A percentile compares a stretch with the other conserved stretches of the same genome.
phyloP scores from a whole-genome alignment of 1,139 yeast species.

The Debaryomycetaceae sp. region DNA sequence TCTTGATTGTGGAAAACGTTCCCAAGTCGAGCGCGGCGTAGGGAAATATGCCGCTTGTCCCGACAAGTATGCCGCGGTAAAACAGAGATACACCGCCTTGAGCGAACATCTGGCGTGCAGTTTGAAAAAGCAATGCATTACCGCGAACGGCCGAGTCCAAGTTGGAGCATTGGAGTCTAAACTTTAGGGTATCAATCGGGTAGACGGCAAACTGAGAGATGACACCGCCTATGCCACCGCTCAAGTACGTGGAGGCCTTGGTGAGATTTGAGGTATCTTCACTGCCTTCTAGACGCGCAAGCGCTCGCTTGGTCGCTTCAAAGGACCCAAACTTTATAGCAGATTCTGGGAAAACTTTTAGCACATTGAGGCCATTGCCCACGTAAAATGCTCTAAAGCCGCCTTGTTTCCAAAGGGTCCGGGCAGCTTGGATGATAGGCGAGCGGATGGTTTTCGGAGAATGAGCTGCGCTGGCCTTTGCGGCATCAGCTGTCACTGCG shows the following conservation, averaged over 20 bases:
- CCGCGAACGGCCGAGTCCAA: conserved; percentile 52
- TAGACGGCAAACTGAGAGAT: conserved; percentile 85
- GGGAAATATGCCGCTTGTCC: conserved; percentile 90
- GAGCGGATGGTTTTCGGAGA: conserved; percentile 39
- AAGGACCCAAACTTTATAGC: conserved; percentile 97
- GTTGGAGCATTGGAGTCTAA: conserved; percentile 70
- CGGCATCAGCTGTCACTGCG: conserved; percentile 1
- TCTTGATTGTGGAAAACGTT: conserved; percentile 77
- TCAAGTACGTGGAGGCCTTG: conserved; percentile 66
- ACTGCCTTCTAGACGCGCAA: conserved; percentile 72
- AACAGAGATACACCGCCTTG: conserved; percentile 74
- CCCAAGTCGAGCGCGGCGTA: conserved; percentile 95
- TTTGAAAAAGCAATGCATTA: conserved; percentile 44
- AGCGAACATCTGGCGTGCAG: conserved; percentile 65
- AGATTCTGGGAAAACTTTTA: conserved; percentile 92
- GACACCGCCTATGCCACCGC: conserved; percentile 97
- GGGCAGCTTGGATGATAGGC: conserved; percentile 70
- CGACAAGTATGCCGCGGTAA: conserved; percentile 80
- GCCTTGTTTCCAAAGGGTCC: conserved; percentile 77
- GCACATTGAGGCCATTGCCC: conserved; percentile 88
- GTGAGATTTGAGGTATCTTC: conserved; percentile 65
- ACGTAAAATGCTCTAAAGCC: conserved; percentile 83
- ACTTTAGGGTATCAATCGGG: conserved; percentile 93
- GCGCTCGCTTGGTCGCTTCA: conserved; percentile 69
- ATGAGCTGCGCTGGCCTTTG: conserved; percentile 10